Percentiles rank a stretch among this genome's conserved stretches.
Conservation (phyloP, 202 grass and related monocot genomes). For the Digitaria exilis region DNA sequence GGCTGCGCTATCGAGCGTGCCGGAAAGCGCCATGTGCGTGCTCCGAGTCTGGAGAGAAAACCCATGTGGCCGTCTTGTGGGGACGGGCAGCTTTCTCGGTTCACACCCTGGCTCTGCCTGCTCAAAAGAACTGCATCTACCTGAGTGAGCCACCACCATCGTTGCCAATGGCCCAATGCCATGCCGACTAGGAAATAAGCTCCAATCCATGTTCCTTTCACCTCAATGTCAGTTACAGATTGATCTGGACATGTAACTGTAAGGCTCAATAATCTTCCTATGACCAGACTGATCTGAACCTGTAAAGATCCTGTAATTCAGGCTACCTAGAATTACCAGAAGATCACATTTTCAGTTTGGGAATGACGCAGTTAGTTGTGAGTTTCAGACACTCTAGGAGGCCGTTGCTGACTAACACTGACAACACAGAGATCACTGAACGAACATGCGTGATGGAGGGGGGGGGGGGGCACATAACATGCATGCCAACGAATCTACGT, state of each 20-base stretch:
- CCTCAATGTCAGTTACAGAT: not conserved
- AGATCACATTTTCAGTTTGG: not conserved
- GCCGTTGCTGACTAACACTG: not conserved
- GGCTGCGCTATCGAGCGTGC: not conserved
- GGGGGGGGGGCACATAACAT: conserved; percentile 14
- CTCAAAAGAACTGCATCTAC: not conserved
- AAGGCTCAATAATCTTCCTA: not conserved
- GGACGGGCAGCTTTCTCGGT: not conserved
- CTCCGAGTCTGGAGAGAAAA: conserved; percentile 33
- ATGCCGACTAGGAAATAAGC: not conserved
- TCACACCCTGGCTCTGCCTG: conserved; percentile 20
- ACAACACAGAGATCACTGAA: not conserved
- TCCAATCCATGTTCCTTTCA: not conserved
- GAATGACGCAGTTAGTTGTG: not conserved
- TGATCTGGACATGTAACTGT: not conserved
- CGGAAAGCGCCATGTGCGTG: conserved; percentile 27
- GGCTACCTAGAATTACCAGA: not conserved
- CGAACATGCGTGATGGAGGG: not conserved
- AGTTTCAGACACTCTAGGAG: not conserved
- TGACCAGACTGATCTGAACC: too few species aligned
- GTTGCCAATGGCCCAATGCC: not conserved
- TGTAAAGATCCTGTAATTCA: too few species aligned
- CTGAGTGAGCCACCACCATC: not conserved
- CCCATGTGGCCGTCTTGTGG: conserved; percentile 54
- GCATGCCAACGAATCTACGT: conserved; percentile 46